These are phyloP conservation scores for Aspergillus olivimuriae DNA, from an alignment of 495 filamentous ascomycete genomes.

Conservation along the genomic window DNA sequence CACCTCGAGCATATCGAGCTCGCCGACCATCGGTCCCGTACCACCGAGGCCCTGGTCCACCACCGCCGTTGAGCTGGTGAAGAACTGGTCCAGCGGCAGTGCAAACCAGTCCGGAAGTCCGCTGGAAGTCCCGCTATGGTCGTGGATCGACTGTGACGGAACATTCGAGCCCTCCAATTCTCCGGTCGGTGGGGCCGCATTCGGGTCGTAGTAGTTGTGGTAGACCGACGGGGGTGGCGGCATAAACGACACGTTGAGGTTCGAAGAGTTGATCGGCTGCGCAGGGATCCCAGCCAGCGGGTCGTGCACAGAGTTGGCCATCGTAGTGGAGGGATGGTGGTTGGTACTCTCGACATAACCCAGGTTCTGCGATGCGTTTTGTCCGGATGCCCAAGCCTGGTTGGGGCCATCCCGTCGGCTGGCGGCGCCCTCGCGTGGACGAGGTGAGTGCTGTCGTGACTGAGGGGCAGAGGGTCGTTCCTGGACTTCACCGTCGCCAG, in stretches of 20 bases:
- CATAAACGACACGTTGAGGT: constrained; percentile 44
- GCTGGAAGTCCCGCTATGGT: constrained; percentile 24
- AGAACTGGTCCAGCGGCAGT: constrained; percentile 45
- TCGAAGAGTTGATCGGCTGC: constrained; percentile 43
- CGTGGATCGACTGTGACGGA: constrained; percentile 27
- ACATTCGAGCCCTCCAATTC: constrained; percentile 24
- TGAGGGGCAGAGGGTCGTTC: constrained; percentile 30
- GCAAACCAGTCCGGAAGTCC: constrained; percentile 41
- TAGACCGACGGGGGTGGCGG: constrained; percentile 43
- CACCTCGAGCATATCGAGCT: constrained; percentile 44
- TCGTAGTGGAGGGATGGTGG: constrained; percentile 16
- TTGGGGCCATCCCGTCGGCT: constrained; percentile 28
- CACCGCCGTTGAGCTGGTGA: constrained; percentile 41
- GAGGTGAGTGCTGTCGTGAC: constrained; percentile 32
- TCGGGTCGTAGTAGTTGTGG: constrained; percentile 42
- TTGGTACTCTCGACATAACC: constrained; percentile 29
- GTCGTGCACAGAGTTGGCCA: constrained; percentile 30
- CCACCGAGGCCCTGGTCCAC: constrained; percentile 45
- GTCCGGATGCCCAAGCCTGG: constrained; percentile 28
- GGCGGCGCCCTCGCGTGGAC: constrained; percentile 23
- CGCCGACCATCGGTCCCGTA: constrained; percentile 42
- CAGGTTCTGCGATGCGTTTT: constrained; percentile 19
- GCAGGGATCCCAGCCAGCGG: constrained; percentile 41
- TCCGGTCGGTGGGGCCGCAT: constrained; percentile 24
- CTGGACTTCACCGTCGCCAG: constrained; percentile 32